These are phyloP conservation scores for Schwanniomyces sp. DNA, from an alignment of 805 yeast species.

Conservation along the genomic window DNA sequence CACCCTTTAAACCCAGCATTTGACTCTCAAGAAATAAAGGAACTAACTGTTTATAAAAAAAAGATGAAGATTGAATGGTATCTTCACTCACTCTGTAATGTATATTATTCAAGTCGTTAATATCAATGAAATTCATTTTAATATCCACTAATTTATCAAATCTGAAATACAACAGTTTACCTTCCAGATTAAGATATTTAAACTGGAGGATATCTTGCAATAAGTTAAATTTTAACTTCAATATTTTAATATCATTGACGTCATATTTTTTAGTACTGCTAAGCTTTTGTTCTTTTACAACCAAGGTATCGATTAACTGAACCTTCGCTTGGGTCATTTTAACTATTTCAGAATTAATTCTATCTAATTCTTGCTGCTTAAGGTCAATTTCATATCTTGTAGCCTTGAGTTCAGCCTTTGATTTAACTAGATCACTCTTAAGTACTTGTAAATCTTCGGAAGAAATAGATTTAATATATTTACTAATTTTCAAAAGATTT, in stretches of 20 bases:
- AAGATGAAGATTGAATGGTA: not conserved
- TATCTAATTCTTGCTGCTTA: constrained; percentile 8
- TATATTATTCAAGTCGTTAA: constrained; percentile 2
- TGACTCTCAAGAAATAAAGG: not conserved
- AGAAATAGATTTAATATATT: constrained; percentile 5
- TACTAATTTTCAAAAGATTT: constrained; percentile 14
- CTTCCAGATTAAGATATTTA: constrained; percentile 13
- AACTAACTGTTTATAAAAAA: not conserved
- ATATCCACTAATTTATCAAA: constrained; percentile 12
- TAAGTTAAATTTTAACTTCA: constrained; percentile 20
- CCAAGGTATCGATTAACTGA: constrained; percentile 9
- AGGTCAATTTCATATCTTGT: constrained; percentile 11
- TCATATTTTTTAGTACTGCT: constrained; percentile 17
- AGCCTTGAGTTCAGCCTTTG: constrained; percentile 10
- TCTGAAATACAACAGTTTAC: constrained; percentile 7
- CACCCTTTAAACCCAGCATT: not conserved
- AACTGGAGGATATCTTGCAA: constrained; percentile 27
- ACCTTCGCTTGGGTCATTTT: constrained; percentile 9
- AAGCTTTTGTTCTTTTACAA: constrained; percentile 8
- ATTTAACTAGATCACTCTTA: constrained; percentile 8
- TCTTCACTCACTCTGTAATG: not conserved
- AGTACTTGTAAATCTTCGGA: constrained; percentile 8
- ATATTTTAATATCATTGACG: constrained; percentile 16
- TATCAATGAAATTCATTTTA: constrained; percentile 7
- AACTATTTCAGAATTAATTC: constrained; percentile 9